Evolutionary conservation across 441 rosid species (phyloP), one percentile per base, ranked within the genome.

Genomic region (Mallotus japonicus): DNA sequence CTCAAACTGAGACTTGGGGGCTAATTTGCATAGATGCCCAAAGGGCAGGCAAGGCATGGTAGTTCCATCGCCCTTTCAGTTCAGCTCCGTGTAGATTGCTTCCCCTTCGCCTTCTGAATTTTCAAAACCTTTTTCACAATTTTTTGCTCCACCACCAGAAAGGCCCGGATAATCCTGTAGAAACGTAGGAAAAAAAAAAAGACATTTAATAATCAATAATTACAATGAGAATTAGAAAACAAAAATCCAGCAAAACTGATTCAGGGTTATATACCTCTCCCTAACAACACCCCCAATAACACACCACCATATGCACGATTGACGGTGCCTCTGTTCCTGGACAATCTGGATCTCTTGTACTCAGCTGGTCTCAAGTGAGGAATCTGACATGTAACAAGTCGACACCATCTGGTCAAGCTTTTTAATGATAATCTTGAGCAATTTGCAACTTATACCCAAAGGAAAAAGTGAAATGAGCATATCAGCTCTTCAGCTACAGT

Each of bases 91-190:
- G 84, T 51, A 1, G 87, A 82, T 46, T 76, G 83, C 84, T 88
- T 93, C 78, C 89, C 97, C 88, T 93, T 93, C 0, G 92, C 69
- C 86, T 89, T 91, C 67, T 92, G 97, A 71, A 92, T 90, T 86
- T 92, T 92, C 89, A 90, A 76, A 4, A 92, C 90, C 87, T 92
- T 92, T 90, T 92, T 88, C 77, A 88, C 95, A 71, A 92, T 89
- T 86, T 92, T 92, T 72, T 92, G 98, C 82, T 93, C 98, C 79
- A 91, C 98, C 3, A 93, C 92, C 82, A 91, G 80, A 83, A 93
- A 91, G 15, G 97, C 98, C 9, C 95, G 86, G 50, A 93, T 89
- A 12, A 93, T 91, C 89, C 98, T 93, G 74, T 3, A 69, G 22
- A 71, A 20, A 19, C 11, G 34, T 2, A 28, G 3, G 32, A 3